Base-by-base conservation (phyloP, 345 rosid genomes). In the Boechera retrofracta region DNA sequence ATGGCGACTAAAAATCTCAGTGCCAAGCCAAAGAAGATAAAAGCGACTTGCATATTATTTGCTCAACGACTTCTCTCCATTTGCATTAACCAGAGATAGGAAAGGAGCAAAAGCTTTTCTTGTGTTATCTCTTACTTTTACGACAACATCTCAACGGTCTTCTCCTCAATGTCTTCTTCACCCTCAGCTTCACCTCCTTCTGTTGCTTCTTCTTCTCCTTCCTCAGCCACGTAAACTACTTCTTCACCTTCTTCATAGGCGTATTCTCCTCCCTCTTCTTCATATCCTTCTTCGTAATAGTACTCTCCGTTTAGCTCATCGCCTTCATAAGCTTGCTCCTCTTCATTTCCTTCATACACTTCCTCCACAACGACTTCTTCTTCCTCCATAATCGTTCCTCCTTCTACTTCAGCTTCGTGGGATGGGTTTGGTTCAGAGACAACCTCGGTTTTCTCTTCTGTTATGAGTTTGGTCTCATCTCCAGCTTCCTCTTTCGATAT, bases 321-420 rank as follows among this genome's bases (percentile, higher is more conserved):
- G 29, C 86, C 95, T 57, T 85, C 97, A 32, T 91, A 89, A 9
- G 49, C 91, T 77, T 87, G 86, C 75, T 87, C 94, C 67, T 68
- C 75, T 70, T 84, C 87, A 41, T 82, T 89, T 5, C 67, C 91
- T 53, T 83, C 89, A 33, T 79, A 76, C 60, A 85, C 90, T 7
- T 77, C 84, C 48, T 86, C 87, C 77, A 80, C 93, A 44, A 72
- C 35, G 12, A 69, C 45, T 35, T 76, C 81, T 35, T 87, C 90
- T 13, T 81, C 88, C 12, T 12, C 86, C 54, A 71, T 38, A 5
- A 79, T 36, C 51, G 69, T 67, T 69, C 78, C 88, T 11, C 85
- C 83, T 49, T 78, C 86, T 36, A 77, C 38, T 76, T 85, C 87
- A 36, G 63, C 71, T 48, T 57, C 48, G 16, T 82, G 64, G 48